Percentiles rank a stretch among this genome's conserved stretches.
These are phyloP conservation scores for Spathaspora sp. DNA, from an alignment of 805 yeast genomes.

Conservation along the genomic window DNA sequence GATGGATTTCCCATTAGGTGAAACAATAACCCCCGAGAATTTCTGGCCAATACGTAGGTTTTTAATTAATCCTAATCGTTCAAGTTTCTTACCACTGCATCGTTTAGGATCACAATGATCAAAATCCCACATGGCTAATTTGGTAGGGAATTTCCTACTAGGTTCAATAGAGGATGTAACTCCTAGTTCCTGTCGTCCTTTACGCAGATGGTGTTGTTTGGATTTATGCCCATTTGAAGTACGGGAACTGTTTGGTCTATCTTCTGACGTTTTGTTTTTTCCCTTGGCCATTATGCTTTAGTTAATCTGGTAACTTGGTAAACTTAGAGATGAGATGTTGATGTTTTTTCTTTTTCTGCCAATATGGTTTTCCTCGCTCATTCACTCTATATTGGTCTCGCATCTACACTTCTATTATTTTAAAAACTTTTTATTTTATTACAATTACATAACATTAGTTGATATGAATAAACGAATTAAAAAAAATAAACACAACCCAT, in stretches of 20 bases:
- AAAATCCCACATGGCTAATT: constrained; percentile 98
- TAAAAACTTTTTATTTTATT: background rate
- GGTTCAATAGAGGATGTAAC: constrained; percentile 20
- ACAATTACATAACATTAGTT: background rate
- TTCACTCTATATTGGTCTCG: too few relatives aligned
- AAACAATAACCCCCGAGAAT: constrained; percentile 83
- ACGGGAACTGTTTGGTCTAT: constrained; percentile 24
- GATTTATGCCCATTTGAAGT: constrained; percentile 58
- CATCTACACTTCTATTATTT: background rate
- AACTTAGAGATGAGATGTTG: background rate
- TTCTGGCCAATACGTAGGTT: constrained; percentile 87
- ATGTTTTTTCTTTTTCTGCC: background rate
- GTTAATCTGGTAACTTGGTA: background rate
- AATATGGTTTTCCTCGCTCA: background rate
- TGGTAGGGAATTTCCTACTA: constrained; percentile 58
- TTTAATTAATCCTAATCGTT: constrained; percentile 79
- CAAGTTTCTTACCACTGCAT: constrained; percentile 93
- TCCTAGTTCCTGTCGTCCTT: constrained; percentile 31
- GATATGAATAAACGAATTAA: background rate
- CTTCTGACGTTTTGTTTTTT: constrained; percentile 49
- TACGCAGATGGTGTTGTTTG: constrained; percentile 47
- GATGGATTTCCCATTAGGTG: constrained; percentile 87
- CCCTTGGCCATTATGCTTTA: constrained; percentile 48
- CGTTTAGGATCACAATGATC: constrained; percentile 98
- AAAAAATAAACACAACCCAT: background rate